phyloP scores from a whole-genome alignment of 2,329 filamentous ascomycete genomes.

The Arthrobotrys entomopaga region DNA sequence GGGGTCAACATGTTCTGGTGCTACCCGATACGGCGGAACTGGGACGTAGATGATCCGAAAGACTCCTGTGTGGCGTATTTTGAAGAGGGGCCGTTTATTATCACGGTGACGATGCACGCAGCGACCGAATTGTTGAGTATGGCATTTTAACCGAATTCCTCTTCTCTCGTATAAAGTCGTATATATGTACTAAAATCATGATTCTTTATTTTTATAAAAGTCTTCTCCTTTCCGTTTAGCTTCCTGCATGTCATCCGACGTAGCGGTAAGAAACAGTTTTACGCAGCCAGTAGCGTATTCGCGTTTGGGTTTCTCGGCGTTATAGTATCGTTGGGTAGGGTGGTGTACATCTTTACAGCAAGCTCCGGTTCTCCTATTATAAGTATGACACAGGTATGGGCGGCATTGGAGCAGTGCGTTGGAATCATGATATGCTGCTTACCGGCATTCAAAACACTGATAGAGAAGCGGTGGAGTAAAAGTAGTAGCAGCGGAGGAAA shows the following conservation, averaged over 20 bases:
- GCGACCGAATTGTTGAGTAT: slow-evolving; percentile 30
- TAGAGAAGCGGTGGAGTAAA: slow-evolving; percentile 3
- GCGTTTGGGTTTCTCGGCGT: slow-evolving; percentile 30
- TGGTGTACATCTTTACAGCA: slow-evolving; percentile 29
- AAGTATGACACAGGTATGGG: slow-evolving; percentile 31
- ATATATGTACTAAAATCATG: neutral
- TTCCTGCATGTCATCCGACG: slow-evolving; percentile 20
- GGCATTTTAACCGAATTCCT: neutral
- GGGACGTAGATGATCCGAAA: slow-evolving; percentile 11
- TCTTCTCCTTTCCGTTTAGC: slow-evolving; percentile 37
- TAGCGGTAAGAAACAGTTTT: slow-evolving; percentile 16
- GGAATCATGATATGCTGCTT: slow-evolving; percentile 39
- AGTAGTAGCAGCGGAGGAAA: neutral
- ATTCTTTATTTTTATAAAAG: neutral
- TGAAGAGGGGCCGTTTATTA: slow-evolving; percentile 14
- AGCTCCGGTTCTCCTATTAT: slow-evolving; percentile 15
- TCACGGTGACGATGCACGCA: slow-evolving; percentile 17
- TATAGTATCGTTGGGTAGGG: slow-evolving; percentile 15
- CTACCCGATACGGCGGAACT: slow-evolving; percentile 21
- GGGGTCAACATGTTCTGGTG: slow-evolving; percentile 37
- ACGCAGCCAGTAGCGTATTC: slow-evolving; percentile 23
- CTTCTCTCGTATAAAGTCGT: too few species aligned
- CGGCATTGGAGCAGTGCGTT: slow-evolving; percentile 22
- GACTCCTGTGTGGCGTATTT: slow-evolving; percentile 30
- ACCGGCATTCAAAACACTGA: slow-evolving; percentile 29